Base-by-base conservation (phyloP, 148 eudicot species). In the Mesembryanthemum crystallinum region DNA sequence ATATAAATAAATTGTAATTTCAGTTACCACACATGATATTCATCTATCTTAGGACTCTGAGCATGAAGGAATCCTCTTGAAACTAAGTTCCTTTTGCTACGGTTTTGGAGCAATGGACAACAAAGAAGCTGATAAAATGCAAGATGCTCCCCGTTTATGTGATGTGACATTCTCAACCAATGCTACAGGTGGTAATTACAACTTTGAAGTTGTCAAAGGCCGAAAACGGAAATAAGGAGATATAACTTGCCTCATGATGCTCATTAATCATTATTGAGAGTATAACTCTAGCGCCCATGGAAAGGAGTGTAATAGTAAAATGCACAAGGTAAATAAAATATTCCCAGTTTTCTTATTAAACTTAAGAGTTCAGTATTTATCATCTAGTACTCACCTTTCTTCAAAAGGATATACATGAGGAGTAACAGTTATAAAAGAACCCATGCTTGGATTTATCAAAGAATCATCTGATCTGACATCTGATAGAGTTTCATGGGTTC, bases 391-490 rank as follows among this genome's bases (percentile, higher is more conserved):
- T 77, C 84, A 92, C 98, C 98, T 90, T 81, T 94, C 97, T 83
- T 90, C 94, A 85, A 94, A 94, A 55, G 98, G 97, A 82, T 90
- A 94, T 32, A 94, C 91, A 66, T 94, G 91, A 32, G 98, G 96
- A 47, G 88, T 92, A 29, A 85, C 82, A 68, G 96, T 90, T 64
- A 94, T 89, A 79, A 89, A 88, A 75, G 95, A 90, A 47, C 85
- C 88, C 83, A 86, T 73, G 86, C 82, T 85, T 52, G 90, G 83
- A 74, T 78, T 62, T 45, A 85, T 81, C 75, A 81, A 75, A 78
- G 83, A 51, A 68, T 84, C 91, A 71, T 90, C 90, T 29, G 75
- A 67, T 80, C 83, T 91, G 67, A 79, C 68, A 83, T 89, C 85
- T 27, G 88, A 90, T 37, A 87, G 75, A 72, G 77, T 87, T 82